phyloP scores from a whole-genome alignment of 441 rosid genomes.

The Bocquillonia castaneifolia region DNA sequence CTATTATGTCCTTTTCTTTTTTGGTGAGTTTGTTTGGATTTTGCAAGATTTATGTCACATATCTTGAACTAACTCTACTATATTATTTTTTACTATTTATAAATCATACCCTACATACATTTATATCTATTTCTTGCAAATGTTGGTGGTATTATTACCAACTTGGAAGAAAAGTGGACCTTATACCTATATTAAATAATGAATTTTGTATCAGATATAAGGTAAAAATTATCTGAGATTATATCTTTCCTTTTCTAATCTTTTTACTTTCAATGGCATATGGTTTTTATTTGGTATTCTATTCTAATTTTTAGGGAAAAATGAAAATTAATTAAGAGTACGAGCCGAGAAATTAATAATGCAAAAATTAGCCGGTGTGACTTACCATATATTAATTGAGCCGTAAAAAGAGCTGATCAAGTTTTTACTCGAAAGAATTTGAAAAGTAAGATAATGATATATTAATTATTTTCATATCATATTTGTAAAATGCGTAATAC shows the following conservation, averaged over 20 bases:
- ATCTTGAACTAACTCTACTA: not conserved
- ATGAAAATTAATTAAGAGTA: too few relatives aligned
- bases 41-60: not conserved
- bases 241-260: not conserved
- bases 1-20: constrained; percentile 5
- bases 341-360: too few relatives aligned
- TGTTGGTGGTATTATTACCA: not conserved
- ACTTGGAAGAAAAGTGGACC: not conserved
- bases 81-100: not conserved
- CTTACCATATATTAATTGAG: too few relatives aligned
- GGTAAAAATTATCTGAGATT: not conserved
- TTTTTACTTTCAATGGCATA: not conserved
- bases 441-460: too few relatives aligned
- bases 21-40: not conserved
- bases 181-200: not conserved
- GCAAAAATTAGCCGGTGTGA: too few relatives aligned
- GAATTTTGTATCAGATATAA: not conserved
- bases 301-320: not conserved
- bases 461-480: too few relatives aligned
- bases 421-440: too few relatives aligned
- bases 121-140: not conserved
- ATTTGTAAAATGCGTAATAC: too few relatives aligned
- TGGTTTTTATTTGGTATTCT: too few relatives aligned
- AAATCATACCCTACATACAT: not conserved
- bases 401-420: too few relatives aligned